These are phyloP conservation scores for Chenopodium berlandieri DNA, from an alignment of 148 eudicot species.

Conservation along the genomic window DNA sequence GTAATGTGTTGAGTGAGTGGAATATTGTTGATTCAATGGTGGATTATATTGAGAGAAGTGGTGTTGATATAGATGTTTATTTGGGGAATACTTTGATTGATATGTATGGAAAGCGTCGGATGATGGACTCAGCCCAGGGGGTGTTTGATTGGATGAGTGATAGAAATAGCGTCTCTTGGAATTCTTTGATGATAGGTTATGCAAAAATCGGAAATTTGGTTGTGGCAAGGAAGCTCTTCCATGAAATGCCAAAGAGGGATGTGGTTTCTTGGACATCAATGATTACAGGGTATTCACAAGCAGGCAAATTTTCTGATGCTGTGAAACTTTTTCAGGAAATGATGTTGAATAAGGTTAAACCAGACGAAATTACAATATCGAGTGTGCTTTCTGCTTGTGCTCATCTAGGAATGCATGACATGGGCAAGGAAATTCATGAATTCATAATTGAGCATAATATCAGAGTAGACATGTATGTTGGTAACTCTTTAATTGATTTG, in stretches of 20 bases:
- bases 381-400: slow-evolving; percentile 72
- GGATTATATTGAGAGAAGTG: slow-evolving; percentile 43
- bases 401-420: slow-evolving; percentile 53
- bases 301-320: slow-evolving; percentile 44
- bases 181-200: slow-evolving; percentile 56
- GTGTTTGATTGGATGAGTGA: slow-evolving; percentile 57
- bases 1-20: slow-evolving; percentile 52
- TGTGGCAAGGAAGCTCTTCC: slow-evolving; percentile 48
- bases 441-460: slow-evolving; percentile 38
- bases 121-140: slow-evolving; percentile 40
- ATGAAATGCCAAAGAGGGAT: slow-evolving; percentile 66
- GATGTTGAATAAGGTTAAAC: slow-evolving; percentile 53
- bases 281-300: slow-evolving; percentile 61
- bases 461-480: slow-evolving; percentile 53
- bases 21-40: slow-evolving; percentile 42
- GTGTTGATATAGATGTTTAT: slow-evolving; percentile 55
- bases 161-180: slow-evolving; percentile 70
- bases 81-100: slow-evolving; percentile 72
- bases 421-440: slow-evolving; percentile 54
- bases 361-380: slow-evolving; percentile 54
- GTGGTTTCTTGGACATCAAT: slow-evolving; percentile 77
- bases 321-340: slow-evolving; percentile 53
- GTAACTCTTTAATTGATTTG: slow-evolving; percentile 70
- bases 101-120: slow-evolving; percentile 59
- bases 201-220: slow-evolving; percentile 50